Evolutionary conservation across 2,329 filamentous ascomycete genomes (phyloP), one percentile per base, ranked within the genome.

Genomic region (Colletotrichum theobromicola): DNA sequence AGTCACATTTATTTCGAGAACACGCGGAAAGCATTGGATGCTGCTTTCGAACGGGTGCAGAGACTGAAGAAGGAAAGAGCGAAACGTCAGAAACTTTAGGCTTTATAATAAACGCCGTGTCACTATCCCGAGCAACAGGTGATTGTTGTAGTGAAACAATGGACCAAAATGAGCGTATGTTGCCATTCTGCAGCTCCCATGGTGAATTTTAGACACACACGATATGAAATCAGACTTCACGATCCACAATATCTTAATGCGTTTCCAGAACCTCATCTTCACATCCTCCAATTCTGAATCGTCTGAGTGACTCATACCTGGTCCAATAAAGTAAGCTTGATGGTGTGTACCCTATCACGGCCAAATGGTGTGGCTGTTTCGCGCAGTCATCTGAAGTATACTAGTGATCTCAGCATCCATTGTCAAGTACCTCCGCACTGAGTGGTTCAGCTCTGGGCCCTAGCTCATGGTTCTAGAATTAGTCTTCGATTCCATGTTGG

Each of bases 1-100:
- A 60, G 57, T 28, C 57, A 60, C 26, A 34, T 60, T 34, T 60
- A 60, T 7, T 60, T 60, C 18, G 57, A 60, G 28, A 60, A 60
- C 16, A 60, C 57, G 18, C 28, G 21, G 5, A 60, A 60, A 12
- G 57, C 57, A 13, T 30, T 60, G 18, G 6, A 15, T 9, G 26
- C 30, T 4, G 57, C 57, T 15, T 60, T 60, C n/a, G 15, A 60
- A 34, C 6, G 57, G 6, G 57, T 60, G n/a, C 26, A 60, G 16
- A 34, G 57, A n/a, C 12, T 60, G 26, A 60, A n/a, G 12, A 15
- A 32, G 10, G 26, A 10, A 5, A 60, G 12, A 34, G 57, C 16
- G 18, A 7, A 30, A 9, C 28, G 57, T 5, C 57, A 60, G 28
- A 60, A 60, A 30, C 57, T 60, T 13, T 60, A 55, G 50, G 50